Percentiles rank a stretch among this genome's conserved stretches.
phyloP scores from a whole-genome alignment of 1,284 basidiomycete genomes.

The Clitocybe nebularis region DNA sequence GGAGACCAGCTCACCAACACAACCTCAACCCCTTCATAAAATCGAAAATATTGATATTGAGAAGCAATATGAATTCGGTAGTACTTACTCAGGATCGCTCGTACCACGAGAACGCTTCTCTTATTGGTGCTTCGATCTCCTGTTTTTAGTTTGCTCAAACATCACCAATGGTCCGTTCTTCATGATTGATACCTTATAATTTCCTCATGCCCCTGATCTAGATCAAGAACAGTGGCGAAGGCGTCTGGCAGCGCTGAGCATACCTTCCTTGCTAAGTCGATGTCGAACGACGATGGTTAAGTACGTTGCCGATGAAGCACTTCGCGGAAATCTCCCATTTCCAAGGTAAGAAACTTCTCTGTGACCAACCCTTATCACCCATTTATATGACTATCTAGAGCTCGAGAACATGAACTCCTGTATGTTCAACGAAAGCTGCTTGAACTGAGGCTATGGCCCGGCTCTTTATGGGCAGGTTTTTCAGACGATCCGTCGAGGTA shows the following conservation, averaged over 20 bases:
- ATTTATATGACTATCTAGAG: conserved; percentile 50
- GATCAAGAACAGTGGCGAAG: conserved; percentile 57
- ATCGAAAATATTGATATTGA: conserved; percentile 38
- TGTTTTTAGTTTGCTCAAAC: conserved; percentile 78
- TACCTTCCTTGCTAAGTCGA: conserved; percentile 71
- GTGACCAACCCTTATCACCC: not conserved
- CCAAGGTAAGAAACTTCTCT: conserved; percentile 50
- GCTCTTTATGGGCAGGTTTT: conserved; percentile 70
- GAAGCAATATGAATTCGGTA: conserved; percentile 45
- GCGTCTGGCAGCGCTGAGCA: conserved; percentile 65
- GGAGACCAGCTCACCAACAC: conserved; percentile 14
- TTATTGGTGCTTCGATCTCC: conserved; percentile 91
- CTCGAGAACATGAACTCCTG: conserved; percentile 85
- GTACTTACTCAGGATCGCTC: conserved; percentile 52
- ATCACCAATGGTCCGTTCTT: conserved; percentile 49
- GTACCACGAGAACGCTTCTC: conserved; percentile 81
- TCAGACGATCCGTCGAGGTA: conserved; percentile 59
- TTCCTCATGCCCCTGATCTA: conserved; percentile 22
- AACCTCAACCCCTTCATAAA: conserved; percentile 25
- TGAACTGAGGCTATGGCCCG: conserved; percentile 65
- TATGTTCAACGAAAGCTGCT: conserved; percentile 81
- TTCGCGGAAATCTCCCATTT: conserved; percentile 84
- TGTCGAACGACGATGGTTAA: conserved; percentile 64
- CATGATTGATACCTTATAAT: conserved; percentile 1
- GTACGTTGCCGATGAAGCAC: conserved; percentile 78